Conservation (phyloP, 176 grass and related monocot genomes). For the maize (Zea mays) region Zm-B73-REFERENCE-NAM-5.0 NC_050105.1:12689501-12690000, state of each 20-base stretch:
- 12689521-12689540: slow-evolving; percentile 72
- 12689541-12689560: slow-evolving; percentile 85
- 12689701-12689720: not conserved
- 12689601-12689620: slow-evolving; percentile 95
- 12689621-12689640: slow-evolving; percentile 86
- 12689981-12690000: not conserved
- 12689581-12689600: slow-evolving; percentile 83
- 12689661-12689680: slow-evolving; percentile 59
- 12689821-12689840: not conserved
- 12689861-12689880: not conserved
- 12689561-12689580: slow-evolving; percentile 71
- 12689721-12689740: not conserved
- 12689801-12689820: not conserved
- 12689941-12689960: not conserved
- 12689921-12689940: not conserved
- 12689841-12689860: not conserved
- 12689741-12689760: not conserved
- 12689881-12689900: not conserved
- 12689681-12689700: not conserved
- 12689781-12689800: not conserved
- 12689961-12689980: not conserved
- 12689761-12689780: not conserved
- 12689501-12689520: slow-evolving; percentile 89
- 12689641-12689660: slow-evolving; percentile 66
- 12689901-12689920: not conserved